Conservation (phyloP, 345 rosid genomes). For the Leavenworthia alabamica region DNA sequence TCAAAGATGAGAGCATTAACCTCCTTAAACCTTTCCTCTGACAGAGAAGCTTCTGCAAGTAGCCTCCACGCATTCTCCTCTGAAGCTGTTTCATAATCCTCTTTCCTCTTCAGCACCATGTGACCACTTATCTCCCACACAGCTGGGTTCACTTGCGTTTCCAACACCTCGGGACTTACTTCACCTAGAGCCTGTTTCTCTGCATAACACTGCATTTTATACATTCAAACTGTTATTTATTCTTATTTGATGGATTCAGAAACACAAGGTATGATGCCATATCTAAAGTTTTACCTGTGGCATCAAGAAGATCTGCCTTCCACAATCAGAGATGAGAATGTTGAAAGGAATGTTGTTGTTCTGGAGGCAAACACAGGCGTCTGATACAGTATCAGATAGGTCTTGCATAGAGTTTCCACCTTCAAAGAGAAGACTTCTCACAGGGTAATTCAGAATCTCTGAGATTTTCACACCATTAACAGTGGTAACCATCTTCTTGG, state of each 20-base stretch:
- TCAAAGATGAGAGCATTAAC: constrained; percentile 68
- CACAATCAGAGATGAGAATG: constrained; percentile 73
- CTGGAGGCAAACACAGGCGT: constrained; percentile 82
- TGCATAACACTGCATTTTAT: constrained; percentile 65
- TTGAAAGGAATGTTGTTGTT: constrained; percentile 84
- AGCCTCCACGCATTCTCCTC: constrained; percentile 92
- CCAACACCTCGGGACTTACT: constrained; percentile 68
- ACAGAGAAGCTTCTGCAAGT: constrained; percentile 86
- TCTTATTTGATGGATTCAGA: too few species aligned
- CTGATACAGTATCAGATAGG: constrained; percentile 50
- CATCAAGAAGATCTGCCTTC: constrained; percentile 64
- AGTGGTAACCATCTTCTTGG: constrained; percentile 43
- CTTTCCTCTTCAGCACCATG: constrained; percentile 84
- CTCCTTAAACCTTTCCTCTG: constrained; percentile 80
- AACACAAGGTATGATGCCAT: too few species aligned
- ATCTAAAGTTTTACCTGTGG: constrained; percentile 67
- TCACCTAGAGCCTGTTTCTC: constrained; percentile 97
- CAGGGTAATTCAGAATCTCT: constrained; percentile 68
- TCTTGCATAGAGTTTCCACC: constrained; percentile 57
- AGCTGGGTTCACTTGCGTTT: constrained; percentile 97
- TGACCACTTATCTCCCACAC: constrained; percentile 99
- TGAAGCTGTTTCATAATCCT: constrained; percentile 79
- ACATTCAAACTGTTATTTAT: background rate
- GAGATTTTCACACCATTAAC: constrained; percentile 53
- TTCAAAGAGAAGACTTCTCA: constrained; percentile 80